These are phyloP conservation scores for Flaveria linearis DNA, from an alignment of 129 eudicot genomes.

Conservation along the genomic window DNA sequence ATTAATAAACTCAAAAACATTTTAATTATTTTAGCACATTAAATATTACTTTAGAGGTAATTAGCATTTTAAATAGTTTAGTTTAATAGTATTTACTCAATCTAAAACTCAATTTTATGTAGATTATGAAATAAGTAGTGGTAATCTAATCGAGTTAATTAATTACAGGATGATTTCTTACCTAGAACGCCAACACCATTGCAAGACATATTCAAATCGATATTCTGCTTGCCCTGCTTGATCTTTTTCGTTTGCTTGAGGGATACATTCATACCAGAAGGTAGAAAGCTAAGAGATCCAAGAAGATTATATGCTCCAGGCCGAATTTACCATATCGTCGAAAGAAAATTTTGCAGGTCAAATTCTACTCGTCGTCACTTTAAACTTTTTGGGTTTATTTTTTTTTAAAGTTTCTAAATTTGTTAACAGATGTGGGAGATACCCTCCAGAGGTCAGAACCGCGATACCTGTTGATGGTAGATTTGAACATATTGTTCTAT, in stretches of 20 bases:
- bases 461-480: constrained; percentile 97
- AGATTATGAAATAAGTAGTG: no score
- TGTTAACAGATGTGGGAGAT: constrained; percentile 80
- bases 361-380: not conserved
- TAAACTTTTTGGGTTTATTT: not conserved
- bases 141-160: not conserved
- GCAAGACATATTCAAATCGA: constrained; percentile 79
- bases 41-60: no score
- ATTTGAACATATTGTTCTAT: constrained; percentile 89
- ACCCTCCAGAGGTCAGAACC: constrained; percentile 89
- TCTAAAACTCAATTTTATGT: no score
- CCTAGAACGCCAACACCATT: constrained; percentile 96
- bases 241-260: constrained; percentile 73
- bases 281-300: constrained; percentile 71
- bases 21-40: no score
- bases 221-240: constrained; percentile 92
- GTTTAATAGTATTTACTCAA: no score
- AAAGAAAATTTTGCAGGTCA: constrained; percentile 85
- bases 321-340: constrained; percentile 88
- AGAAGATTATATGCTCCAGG: constrained; percentile 94
- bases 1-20: no score
- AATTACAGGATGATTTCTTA: constrained; percentile 80
- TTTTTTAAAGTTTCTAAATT: no score
- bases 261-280: constrained; percentile 87
- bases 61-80: no score